These are phyloP conservation scores for Fusarium sp. DNA, from an alignment of 2,329 filamentous ascomycete species.

Conservation along the genomic window DNA sequence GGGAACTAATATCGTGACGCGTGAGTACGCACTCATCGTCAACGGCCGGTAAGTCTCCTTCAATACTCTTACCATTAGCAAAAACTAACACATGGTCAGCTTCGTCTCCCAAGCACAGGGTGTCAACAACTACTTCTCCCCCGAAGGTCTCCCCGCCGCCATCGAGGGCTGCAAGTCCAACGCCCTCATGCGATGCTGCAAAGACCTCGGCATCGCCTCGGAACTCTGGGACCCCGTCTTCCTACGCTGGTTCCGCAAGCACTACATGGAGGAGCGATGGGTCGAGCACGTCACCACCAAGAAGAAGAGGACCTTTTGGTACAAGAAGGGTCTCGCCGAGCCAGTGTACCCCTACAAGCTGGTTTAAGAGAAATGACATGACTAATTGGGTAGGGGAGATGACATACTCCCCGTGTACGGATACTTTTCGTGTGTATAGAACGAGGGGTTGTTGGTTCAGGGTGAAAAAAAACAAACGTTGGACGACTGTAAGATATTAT, in stretches of 20 bases:
- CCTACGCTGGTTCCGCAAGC: slow-evolving; percentile 83
- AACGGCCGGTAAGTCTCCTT: slow-evolving; percentile 78
- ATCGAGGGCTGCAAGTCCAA: slow-evolving; percentile 98
- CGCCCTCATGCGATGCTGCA: slow-evolving; percentile 97
- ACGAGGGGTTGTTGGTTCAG: background rate
- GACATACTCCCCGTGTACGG: background rate
- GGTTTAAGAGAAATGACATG: slow-evolving; percentile 1
- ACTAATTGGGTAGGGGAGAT: background rate
- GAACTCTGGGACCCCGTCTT: slow-evolving; percentile 97
- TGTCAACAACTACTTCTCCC: slow-evolving; percentile 92
- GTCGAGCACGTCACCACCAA: slow-evolving; percentile 89
- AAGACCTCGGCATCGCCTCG: slow-evolving; percentile 92
- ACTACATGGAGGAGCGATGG: slow-evolving; percentile 82
- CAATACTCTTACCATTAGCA: too few relatives aligned
- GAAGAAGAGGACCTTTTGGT: slow-evolving; percentile 89
- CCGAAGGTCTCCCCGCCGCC: slow-evolving; percentile 91
- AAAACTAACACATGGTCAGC: slow-evolving; percentile 56
- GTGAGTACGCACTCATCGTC: slow-evolving; percentile 92
- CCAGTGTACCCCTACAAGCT: slow-evolving; percentile 70
- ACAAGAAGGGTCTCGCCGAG: slow-evolving; percentile 81
- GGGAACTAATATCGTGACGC: slow-evolving; percentile 81
- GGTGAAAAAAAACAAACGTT: background rate
- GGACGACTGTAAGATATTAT: slow-evolving; percentile 26
- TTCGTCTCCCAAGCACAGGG: slow-evolving; percentile 93
- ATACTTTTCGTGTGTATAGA: background rate